Evolutionary conservation across 169 alveolate species (phyloP).

Genomic region (Theileria sp.): DNA sequence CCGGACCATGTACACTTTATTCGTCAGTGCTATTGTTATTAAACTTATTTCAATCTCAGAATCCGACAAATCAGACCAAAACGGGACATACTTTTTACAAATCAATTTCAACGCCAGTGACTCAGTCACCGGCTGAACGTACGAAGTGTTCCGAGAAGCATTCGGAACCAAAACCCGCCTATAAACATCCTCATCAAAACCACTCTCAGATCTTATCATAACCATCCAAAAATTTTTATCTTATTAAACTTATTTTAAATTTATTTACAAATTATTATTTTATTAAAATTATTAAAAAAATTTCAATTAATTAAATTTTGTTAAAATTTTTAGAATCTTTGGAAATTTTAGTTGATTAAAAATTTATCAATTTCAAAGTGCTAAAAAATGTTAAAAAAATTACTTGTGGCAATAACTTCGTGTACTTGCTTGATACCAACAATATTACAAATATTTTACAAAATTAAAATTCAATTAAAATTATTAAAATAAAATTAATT

Average conservation of each 20-base stretch:
- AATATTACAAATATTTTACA: too few relatives aligned
- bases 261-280: background rate
- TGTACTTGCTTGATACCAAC: too few relatives aligned
- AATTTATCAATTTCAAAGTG: too few relatives aligned
- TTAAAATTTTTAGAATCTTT: too few relatives aligned
- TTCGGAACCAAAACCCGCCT: background rate
- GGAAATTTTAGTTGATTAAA: too few relatives aligned
- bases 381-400: too few relatives aligned
- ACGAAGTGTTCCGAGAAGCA: background rate
- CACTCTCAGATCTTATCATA: background rate
- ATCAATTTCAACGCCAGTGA: background rate
- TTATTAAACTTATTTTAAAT: background rate
- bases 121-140: background rate
- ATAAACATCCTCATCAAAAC: background rate
- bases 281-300: background rate
- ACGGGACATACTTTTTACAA: slow-evolving; percentile 15
- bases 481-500: too few relatives aligned
- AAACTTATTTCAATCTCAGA: slow-evolving; percentile 1
- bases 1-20: slow-evolving; percentile 19
- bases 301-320: too few relatives aligned
- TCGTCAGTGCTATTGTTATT: slow-evolving; percentile 24
- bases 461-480: too few relatives aligned
- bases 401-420: too few relatives aligned
- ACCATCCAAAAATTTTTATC: background rate
- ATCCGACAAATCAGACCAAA: background rate